phyloP scores from a whole-genome alignment of 2,329 filamentous ascomycete species.

The Xylariaceae sp. region DNA sequence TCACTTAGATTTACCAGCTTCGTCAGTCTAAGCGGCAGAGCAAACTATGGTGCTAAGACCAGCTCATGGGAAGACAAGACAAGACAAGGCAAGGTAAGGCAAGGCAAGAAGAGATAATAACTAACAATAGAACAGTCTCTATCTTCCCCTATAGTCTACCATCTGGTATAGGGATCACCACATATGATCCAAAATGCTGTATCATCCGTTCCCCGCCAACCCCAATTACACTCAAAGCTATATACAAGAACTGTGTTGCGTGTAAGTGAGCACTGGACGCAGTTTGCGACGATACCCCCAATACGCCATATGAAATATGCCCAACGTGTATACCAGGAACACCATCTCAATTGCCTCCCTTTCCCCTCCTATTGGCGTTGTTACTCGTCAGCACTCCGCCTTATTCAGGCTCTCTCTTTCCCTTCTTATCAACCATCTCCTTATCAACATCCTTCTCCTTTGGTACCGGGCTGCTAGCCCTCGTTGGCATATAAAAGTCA shows the following conservation, averaged over 20 bases:
- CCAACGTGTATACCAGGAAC: not conserved
- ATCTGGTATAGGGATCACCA: no score
- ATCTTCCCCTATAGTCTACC: no score
- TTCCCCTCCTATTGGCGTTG: not conserved
- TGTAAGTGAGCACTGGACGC: not conserved
- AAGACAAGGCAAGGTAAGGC: no score
- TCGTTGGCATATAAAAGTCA: constrained; percentile 43
- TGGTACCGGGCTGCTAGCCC: constrained; percentile 28
- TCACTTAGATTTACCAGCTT: no score
- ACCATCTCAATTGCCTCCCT: not conserved
- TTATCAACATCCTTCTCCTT: constrained; percentile 11
- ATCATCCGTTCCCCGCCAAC: no score
- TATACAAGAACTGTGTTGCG: not conserved
- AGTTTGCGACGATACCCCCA: not conserved
- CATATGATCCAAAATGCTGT: no score
- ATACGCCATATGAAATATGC: not conserved
- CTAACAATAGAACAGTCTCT: no score
- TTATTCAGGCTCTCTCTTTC: constrained; percentile 3
- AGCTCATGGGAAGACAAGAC: no score
- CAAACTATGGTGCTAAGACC: no score
- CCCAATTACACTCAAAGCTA: not conserved
- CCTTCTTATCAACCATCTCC: not conserved
- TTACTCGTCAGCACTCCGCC: constrained; percentile 1
- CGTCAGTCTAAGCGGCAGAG: no score
- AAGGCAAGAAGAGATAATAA: no score